These are phyloP conservation scores for Martiniozyma abietophila DNA, from an alignment of 805 yeast species.

Conservation along the genomic window DNA sequence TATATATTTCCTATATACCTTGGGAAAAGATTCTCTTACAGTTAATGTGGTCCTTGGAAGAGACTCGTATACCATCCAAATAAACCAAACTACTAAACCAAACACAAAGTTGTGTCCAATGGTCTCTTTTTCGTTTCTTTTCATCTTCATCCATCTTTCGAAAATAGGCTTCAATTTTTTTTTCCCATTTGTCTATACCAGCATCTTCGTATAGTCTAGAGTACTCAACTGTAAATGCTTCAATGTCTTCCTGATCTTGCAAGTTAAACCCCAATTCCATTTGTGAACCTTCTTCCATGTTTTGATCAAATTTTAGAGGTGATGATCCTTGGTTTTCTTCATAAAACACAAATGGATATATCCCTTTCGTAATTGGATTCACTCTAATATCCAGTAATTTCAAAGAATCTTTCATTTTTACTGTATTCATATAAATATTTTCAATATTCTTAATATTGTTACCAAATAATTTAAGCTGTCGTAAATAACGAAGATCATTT, in stretches of 20 bases:
- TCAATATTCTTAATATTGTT: conserved; percentile 31
- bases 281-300: conserved; percentile 14
- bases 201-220: conserved; percentile 28
- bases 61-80: conserved; percentile 18
- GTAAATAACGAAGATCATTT: conserved; percentile 27
- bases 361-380: conserved; percentile 37
- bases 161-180: conserved; percentile 24
- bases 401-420: conserved; percentile 25
- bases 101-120: conserved; percentile 16
- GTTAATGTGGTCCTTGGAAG: too few relatives aligned
- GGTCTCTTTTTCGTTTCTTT: conserved; percentile 6
- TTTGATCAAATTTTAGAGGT: conserved; percentile 11
- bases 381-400: conserved; percentile 38
- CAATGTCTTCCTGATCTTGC: conserved; percentile 42
- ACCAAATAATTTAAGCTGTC: conserved; percentile 35
- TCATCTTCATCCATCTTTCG: conserved; percentile 1
- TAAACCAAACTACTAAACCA: conserved; percentile 23
- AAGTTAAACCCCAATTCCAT: conserved; percentile 31
- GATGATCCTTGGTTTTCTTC: conserved; percentile 24
- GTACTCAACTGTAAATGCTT: conserved; percentile 40
- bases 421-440: conserved; percentile 26
- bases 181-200: conserved; percentile 31
- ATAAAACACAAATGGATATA: conserved; percentile 46
- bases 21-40: too few relatives aligned
- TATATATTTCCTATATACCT: too few relatives aligned